A percentile compares a stretch with the other conserved stretches of the same genome.
Conservation (phyloP, 2,329 filamentous ascomycete species). For the Epichloe sibirici region DNA sequence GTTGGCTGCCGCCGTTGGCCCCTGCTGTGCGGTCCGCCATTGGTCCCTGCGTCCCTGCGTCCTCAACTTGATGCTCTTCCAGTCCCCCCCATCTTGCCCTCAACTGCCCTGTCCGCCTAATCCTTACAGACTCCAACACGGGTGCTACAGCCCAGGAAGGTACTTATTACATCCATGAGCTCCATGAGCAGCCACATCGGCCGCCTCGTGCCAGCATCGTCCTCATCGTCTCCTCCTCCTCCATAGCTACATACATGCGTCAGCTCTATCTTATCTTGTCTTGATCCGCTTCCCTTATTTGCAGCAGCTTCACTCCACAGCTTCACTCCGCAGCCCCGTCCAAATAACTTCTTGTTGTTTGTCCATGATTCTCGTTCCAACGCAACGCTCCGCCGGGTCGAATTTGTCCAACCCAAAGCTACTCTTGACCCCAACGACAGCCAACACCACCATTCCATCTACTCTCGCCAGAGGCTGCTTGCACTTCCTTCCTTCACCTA, state of each 20-base stretch:
- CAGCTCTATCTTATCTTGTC: not conserved
- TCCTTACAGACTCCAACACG: not conserved
- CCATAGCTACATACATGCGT: not conserved
- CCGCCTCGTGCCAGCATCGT: not conserved
- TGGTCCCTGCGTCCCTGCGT: not conserved
- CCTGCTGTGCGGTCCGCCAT: not conserved
- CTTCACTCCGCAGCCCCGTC: not conserved
- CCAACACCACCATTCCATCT: not conserved
- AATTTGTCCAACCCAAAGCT: not conserved
- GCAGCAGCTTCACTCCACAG: not conserved
- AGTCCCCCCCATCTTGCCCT: too few relatives aligned
- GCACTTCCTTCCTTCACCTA: conserved; percentile 1
- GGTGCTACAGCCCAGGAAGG: too few relatives aligned
- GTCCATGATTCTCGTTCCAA: not conserved
- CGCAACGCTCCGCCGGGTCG: not conserved
- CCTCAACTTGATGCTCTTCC: not conserved
- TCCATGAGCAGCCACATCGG: not conserved
- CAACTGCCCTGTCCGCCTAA: not conserved
- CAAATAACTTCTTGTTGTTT: not conserved
- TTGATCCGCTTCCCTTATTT: not conserved
- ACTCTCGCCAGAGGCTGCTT: not conserved
- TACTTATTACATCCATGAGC: not conserved
- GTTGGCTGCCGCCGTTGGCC: not conserved
- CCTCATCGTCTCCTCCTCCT: not conserved
- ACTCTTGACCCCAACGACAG: not conserved